phyloP scores from a whole-genome alignment of 768 basidiomycete genomes.

The Paxillus rubicundulus region DNA sequence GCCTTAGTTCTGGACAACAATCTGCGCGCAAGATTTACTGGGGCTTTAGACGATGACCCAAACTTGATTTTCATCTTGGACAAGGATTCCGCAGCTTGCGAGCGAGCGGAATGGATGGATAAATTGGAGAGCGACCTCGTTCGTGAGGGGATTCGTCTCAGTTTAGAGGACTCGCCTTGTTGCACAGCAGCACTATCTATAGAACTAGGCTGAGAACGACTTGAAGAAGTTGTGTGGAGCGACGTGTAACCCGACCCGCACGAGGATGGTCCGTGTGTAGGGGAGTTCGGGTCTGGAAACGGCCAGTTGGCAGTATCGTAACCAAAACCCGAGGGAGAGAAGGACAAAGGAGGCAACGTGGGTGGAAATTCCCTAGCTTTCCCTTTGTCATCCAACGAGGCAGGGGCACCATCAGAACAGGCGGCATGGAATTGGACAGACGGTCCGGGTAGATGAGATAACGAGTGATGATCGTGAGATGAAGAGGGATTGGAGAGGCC shows the following conservation, averaged over 20 bases:
- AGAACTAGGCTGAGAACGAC: constrained; percentile 13
- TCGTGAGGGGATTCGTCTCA: constrained; percentile 40
- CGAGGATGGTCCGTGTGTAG: constrained; percentile 34
- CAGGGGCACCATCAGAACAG: constrained; percentile 11
- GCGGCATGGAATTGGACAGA: constrained; percentile 11
- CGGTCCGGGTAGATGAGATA: constrained; percentile 29
- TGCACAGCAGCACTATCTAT: constrained; percentile 10
- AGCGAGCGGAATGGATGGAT: constrained; percentile 42
- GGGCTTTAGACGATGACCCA: constrained; percentile 37
- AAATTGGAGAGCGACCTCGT: constrained; percentile 58
- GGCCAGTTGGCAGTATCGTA: constrained; percentile 42
- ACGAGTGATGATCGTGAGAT: constrained; percentile 1
- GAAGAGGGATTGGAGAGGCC: constrained; percentile 6
- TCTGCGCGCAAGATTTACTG: constrained; percentile 56
- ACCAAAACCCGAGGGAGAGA: constrained; percentile 53
- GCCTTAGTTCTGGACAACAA: constrained; percentile 46
- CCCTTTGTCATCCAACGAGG: constrained; percentile 46
- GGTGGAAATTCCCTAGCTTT: constrained; percentile 55
- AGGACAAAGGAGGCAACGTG: constrained; percentile 62
- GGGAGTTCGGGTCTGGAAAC: constrained; percentile 22
- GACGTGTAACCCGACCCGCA: constrained; percentile 34
- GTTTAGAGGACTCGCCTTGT: constrained; percentile 10
- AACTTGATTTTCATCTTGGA: constrained; percentile 48
- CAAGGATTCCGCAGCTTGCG: constrained; percentile 45
- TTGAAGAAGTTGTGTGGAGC: constrained; percentile 36